Evolutionary conservation across 805 yeast species (phyloP), one percentile per base, ranked within the genome.

Genomic region (Lachancea lanzarotensis): DNA sequence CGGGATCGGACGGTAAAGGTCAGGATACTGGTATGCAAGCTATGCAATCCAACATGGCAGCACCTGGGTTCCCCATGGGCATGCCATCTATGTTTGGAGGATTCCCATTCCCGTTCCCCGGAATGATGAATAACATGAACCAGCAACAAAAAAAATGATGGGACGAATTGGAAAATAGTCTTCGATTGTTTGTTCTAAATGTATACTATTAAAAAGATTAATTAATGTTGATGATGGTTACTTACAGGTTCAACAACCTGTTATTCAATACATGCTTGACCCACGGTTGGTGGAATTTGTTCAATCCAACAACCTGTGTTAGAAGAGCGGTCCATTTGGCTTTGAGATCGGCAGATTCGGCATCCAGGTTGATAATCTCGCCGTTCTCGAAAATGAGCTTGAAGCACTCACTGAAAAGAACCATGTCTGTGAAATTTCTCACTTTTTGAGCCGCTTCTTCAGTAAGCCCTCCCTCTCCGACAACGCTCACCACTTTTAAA

Each of bases 301-400:
- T 81, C 52, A 74, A 67, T 44, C 69, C 70, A 11, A 82, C 73
- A 16, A 83, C 75, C 40, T 69, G 69, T 47, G 81, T 81, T 46
- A 90, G 63, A 1, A 72, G 62, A 3, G 63, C 54, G 42, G 83
- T 74, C 98, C 97, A 91, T 43, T 69, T 67, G 27, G 65, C 59
- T 65, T 81, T 83, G 39, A 79, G 83, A 15, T 62, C 69, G 38
- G 68, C 72, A 36, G 81, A 77, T 43, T 87, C 93, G 15, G 96
- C 91, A n/a, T 85, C 86, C 62, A 91, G 86, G 51, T 81, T 85
- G 42, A 90, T 84, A 3, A 77, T 69, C 63, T 90, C 97, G 4
- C 87, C 90, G 59, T 90, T 84, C 35, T 78, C 74, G 63, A 90
- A 90, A 49, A 71, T 68, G 40, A 90, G 65, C 56, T 82, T 82